Evolutionary conservation across 2,329 filamentous ascomycete genomes (phyloP), one percentile per base, ranked within the genome.

Genomic region (Boeremia exigua): DNA sequence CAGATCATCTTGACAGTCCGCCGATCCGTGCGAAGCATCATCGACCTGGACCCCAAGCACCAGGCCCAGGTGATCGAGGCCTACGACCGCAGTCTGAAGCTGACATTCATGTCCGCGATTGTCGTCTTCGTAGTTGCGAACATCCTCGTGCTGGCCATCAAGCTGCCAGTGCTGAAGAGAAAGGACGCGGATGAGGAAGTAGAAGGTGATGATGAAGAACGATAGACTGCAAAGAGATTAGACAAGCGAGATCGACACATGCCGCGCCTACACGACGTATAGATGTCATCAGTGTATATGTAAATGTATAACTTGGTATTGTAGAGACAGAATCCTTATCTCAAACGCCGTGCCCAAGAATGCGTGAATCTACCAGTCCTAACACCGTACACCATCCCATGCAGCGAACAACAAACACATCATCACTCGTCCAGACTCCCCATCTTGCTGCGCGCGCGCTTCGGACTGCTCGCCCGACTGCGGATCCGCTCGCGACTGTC

Each of bases 401-500:
- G 34, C 34, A 37, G 9, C 15, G 9, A 4, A 14, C 11, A 12
- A 33, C 6, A 36, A 37, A 37, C 10, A 8, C 4, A 19, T 10
- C 15, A 19, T 32, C 28, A 67, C 37, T 67, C 63, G 14, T 68
- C 64, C 39, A 66, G 23, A 52, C 56, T 61, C 14, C 47, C 54
- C 59, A 65, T 61, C n/a, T 49, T 58, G 14, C 49, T 53, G 46
- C 58, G 48, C 39, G 28, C 47, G 5, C 60, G 58, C 47, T 78
- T 81, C 11, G 83, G 83, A 65, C 79, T 82, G 17, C 72, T 78
- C 46, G 76, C 71, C 14, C 79, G 66, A 66, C 79, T 81, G 79
- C 73, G 85, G 9, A 97, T 76, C 54, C 91, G 83, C 71, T 98
- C 95, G 48, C 92, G 82, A 71, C 92, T 96, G 71, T 97, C 94